These are phyloP conservation scores for Sugiyamaella pinicola DNA, from an alignment of 1,139 yeast species.

Conservation along the genomic window DNA sequence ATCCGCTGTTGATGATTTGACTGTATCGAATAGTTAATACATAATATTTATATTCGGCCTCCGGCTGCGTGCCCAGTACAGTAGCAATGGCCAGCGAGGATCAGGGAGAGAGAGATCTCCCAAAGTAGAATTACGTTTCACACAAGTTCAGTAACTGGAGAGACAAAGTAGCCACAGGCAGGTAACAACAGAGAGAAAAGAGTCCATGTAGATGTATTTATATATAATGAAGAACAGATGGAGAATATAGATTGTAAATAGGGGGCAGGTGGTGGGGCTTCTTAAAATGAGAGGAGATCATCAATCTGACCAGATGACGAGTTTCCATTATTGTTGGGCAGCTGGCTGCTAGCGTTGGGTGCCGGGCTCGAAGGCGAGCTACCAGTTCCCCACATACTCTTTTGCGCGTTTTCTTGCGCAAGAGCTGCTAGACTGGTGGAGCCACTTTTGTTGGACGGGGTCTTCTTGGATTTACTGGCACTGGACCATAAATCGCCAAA, in stretches of 20 bases:
- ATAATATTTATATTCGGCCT: too few relatives aligned
- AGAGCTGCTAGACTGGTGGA: constrained; percentile 35
- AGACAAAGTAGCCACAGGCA: too few relatives aligned
- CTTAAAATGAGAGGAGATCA: constrained; percentile 34
- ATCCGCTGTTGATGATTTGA: constrained; percentile 21
- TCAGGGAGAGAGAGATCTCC: too few relatives aligned
- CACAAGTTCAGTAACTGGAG: too few relatives aligned
- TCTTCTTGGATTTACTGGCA: constrained; percentile 56
- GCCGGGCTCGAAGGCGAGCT: constrained; percentile 25
- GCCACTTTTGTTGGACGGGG: constrained; percentile 20
- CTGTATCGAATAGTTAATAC: constrained; percentile 11
- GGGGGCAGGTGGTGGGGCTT: not conserved
- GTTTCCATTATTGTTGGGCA: constrained; percentile 10
- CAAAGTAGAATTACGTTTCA: not conserved
- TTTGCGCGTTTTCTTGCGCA: constrained; percentile 39
- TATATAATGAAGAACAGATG: constrained; percentile 9
- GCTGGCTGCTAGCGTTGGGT: constrained; percentile 2
- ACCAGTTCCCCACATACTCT: constrained; percentile 41
- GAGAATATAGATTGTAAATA: not conserved
- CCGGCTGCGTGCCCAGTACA: too few relatives aligned
- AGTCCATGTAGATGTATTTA: constrained; percentile 21
- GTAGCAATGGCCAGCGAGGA: too few relatives aligned
- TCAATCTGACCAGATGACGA: constrained; percentile 26
- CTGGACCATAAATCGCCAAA: constrained; percentile 78
- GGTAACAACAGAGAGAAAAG: not conserved